These are phyloP conservation scores for Lachancea sp. DNA, from an alignment of 805 yeast species.

Conservation along the genomic window DNA sequence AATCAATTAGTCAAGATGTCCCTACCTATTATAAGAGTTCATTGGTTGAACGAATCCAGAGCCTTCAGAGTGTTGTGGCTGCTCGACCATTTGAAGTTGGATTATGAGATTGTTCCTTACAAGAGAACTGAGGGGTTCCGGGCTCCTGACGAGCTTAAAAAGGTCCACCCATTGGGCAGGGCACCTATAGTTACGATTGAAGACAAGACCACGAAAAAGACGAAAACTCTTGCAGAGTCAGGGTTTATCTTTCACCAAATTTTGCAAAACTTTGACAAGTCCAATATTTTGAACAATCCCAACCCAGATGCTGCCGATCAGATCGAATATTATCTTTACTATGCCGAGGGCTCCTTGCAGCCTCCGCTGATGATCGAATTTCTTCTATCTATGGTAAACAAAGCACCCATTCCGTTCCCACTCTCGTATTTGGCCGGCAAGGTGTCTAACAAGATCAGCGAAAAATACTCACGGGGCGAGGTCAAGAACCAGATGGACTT, in stretches of 20 bases:
- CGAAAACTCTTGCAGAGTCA: constrained; percentile 45
- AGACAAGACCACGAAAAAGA: constrained; percentile 27
- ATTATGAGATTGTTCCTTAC: constrained; percentile 49
- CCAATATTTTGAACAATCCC: constrained; percentile 34
- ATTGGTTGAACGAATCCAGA: constrained; percentile 40
- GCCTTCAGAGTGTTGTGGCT: constrained; percentile 58
- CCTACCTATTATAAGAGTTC: constrained; percentile 16
- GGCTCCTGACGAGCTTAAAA: constrained; percentile 44
- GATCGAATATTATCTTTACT: constrained; percentile 48
- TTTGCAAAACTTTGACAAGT: constrained; percentile 42
- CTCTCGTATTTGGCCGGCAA: constrained; percentile 38
- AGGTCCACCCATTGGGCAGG: constrained; percentile 58
- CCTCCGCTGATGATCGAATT: constrained; percentile 39
- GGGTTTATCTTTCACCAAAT: constrained; percentile 53
- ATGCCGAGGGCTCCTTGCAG: constrained; percentile 58
- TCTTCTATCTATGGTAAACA: constrained; percentile 35
- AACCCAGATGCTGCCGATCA: constrained; percentile 36
- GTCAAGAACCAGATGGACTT: constrained; percentile 35
- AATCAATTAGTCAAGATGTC: not conserved
- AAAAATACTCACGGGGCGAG: constrained; percentile 45
- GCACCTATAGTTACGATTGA: constrained; percentile 52
- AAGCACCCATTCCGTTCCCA: constrained; percentile 42
- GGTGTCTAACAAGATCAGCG: constrained; percentile 42
- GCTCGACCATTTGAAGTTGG: constrained; percentile 51
- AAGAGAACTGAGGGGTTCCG: constrained; percentile 43